Evolutionary conservation across 352 stramenopile genomes (phyloP).

Genomic region (Phytopythium kandeliae): DNA sequence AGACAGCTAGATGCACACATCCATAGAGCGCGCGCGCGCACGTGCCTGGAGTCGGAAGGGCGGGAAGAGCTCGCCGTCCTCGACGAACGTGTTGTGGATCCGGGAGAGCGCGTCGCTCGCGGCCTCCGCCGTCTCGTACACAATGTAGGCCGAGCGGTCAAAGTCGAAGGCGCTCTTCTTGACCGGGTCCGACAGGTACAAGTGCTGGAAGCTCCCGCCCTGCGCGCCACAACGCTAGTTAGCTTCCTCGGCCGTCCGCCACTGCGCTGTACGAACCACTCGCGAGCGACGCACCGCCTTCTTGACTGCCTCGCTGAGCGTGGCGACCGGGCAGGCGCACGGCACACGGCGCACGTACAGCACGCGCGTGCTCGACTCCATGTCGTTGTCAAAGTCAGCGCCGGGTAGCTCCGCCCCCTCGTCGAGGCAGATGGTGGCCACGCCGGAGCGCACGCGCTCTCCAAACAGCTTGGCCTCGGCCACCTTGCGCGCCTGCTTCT

Average conservation of each 20-base stretch:
- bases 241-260: too few species aligned
- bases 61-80: conserved; percentile 67
- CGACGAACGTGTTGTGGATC: conserved; percentile 84
- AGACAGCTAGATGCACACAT: too few species aligned
- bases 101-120: conserved; percentile 71
- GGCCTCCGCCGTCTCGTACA: conserved; percentile 68
- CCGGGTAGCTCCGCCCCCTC: conserved; percentile 32
- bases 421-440: conserved; percentile 56
- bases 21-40: not conserved
- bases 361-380: conserved; percentile 71
- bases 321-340: conserved; percentile 63
- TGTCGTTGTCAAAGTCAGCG: conserved; percentile 68
- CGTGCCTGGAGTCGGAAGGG: conserved; percentile 68
- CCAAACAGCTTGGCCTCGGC: conserved; percentile 72
- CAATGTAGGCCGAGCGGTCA: conserved; percentile 80
- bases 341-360: conserved; percentile 79
- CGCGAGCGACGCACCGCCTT: conserved; percentile 48
- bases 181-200: conserved; percentile 77
- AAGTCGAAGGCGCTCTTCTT: conserved; percentile 87
- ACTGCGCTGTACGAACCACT: too few species aligned
- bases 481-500: conserved; percentile 63
- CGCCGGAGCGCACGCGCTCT: conserved; percentile 49
- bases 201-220: conserved; percentile 66
- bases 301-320: conserved; percentile 74
- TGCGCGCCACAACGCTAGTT: too few species aligned